phyloP scores from a whole-genome alignment of 495 filamentous ascomycete species.

The Penicilliopsis zonata region DNA sequence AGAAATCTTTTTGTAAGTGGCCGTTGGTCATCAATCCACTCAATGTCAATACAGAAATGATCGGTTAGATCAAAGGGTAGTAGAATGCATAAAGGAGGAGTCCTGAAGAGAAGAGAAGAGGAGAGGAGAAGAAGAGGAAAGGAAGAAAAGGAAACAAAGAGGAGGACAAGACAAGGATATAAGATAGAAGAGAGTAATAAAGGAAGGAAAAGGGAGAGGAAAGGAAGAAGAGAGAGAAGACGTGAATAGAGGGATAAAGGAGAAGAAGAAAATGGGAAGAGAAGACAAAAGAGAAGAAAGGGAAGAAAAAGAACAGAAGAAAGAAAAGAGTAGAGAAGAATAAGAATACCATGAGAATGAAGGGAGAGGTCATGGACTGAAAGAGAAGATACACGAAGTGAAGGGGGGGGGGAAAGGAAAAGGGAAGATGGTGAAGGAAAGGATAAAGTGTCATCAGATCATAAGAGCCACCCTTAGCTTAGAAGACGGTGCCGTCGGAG shows the following conservation, averaged over 20 bases:
- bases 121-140: too few species aligned
- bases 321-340: conserved; percentile 4
- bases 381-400: not conserved
- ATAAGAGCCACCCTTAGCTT: conserved; percentile 22
- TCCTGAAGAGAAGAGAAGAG: too few species aligned
- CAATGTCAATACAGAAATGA: too few species aligned
- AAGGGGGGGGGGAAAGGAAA: not conserved
- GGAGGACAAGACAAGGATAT: not conserved
- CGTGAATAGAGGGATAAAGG: too few species aligned
- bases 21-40: too few species aligned
- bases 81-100: too few species aligned
- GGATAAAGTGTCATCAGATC: conserved; percentile 23
- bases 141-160: not conserved
- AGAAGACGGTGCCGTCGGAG: conserved; percentile 94
- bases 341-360: conserved; percentile 2
- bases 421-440: not conserved
- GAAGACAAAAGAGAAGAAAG: too few species aligned
- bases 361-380: not conserved
- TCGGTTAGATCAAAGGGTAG: too few species aligned
- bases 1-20: too few species aligned
- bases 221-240: conserved; percentile 5
- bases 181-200: conserved; percentile 5
- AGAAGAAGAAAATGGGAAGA: too few species aligned
- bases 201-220: conserved; percentile 4
- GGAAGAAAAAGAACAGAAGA: conserved; percentile 4